phyloP scores from a whole-genome alignment of 2,329 filamentous ascomycete species.

The Podosphaera aphanis region DNA sequence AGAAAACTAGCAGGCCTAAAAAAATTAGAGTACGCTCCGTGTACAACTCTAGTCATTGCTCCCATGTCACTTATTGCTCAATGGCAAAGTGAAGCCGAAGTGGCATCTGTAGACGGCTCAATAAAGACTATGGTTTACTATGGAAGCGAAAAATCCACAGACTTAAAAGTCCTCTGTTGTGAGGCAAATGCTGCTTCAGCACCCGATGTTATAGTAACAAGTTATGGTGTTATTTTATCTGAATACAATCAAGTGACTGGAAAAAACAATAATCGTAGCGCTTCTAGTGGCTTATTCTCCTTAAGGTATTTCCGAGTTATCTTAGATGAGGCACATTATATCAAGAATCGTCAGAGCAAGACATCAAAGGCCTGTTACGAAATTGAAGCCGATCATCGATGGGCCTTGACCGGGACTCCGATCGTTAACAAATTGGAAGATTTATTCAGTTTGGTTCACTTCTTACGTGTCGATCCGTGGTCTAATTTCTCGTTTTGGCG shows the following conservation, averaged over 20 bases:
- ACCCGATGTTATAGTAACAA: conserved; percentile 82
- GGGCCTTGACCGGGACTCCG: conserved; percentile 83
- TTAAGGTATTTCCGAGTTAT: conserved; percentile 88
- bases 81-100: conserved; percentile 88
- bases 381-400: conserved; percentile 61
- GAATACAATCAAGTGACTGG: conserved; percentile 58
- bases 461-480: conserved; percentile 89
- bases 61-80: conserved; percentile 92
- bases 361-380: conserved; percentile 91
- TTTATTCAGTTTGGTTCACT: conserved; percentile 76
- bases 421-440: conserved; percentile 94
- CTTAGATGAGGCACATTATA: conserved; percentile 81
- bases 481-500: conserved; percentile 98
- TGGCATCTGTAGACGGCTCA: conserved; percentile 64
- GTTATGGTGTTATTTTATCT: conserved; percentile 75
- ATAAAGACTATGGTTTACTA: conserved; percentile 81
- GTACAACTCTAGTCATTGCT: conserved; percentile 83
- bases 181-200: conserved; percentile 48
- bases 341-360: conserved; percentile 78
- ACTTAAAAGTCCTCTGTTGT: conserved; percentile 60
- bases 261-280: conserved; percentile 39
- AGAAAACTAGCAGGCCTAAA: conserved; percentile 33
- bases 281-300: conserved; percentile 60
- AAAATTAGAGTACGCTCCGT: conserved; percentile 45
- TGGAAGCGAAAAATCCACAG: conserved; percentile 57